These are phyloP conservation scores for Haemoproteus tartakovskyi DNA, from an alignment of 169 alveolate species.

Conservation along the genomic window DNA sequence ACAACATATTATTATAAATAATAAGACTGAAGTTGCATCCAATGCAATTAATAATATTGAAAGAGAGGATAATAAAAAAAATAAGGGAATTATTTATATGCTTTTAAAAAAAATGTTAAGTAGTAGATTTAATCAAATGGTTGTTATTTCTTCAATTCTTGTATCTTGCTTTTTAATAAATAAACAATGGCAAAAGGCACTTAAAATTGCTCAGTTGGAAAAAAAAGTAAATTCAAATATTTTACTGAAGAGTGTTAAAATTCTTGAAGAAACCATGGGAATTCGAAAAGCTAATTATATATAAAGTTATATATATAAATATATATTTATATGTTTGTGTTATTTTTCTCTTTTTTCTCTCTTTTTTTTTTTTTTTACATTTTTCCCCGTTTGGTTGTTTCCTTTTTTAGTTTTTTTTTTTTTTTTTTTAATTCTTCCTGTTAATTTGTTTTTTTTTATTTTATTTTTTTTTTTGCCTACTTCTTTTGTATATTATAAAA, in stretches of 20 bases:
- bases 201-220: conserved; percentile 32
- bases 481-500: no score
- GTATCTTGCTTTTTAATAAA: conserved; percentile 17
- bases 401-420: no score
- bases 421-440: no score
- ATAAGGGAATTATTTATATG: conserved; percentile 6
- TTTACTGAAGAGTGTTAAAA: conserved; percentile 20
- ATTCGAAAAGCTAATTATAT: conserved; percentile 12
- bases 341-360: not conserved
- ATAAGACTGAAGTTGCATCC: conserved; percentile 62
- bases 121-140: conserved; percentile 49
- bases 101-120: conserved; percentile 45
- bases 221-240: conserved; percentile 29
- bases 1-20: conserved; percentile 41
- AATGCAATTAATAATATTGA: conserved; percentile 41
- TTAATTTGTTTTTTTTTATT: no score
- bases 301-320: no score
- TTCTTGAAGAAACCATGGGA: conserved; percentile 37
- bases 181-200: conserved; percentile 54
- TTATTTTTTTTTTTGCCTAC: no score
- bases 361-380: not conserved
- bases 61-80: conserved; percentile 18
- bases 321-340: not conserved
- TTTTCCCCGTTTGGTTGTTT: no score
- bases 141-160: conserved; percentile 39